Conservation (phyloP, 2,329 filamentous ascomycete species). For the Lachnellula cervina region DNA sequence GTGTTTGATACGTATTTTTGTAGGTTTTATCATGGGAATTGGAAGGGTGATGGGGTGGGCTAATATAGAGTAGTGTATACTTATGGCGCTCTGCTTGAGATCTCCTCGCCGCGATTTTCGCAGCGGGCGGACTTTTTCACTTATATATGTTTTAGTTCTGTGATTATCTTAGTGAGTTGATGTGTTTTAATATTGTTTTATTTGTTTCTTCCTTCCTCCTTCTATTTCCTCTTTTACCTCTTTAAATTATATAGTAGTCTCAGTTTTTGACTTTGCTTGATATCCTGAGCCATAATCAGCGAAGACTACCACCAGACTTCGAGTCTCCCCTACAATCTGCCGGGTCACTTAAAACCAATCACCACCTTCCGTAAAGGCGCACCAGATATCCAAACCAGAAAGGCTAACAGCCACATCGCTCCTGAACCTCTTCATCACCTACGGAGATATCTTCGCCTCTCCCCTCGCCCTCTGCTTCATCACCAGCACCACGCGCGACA, state of each 20-base stretch:
- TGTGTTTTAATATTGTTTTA: not conserved
- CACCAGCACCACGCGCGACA: conserved; percentile 81
- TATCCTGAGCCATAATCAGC: too few relatives aligned
- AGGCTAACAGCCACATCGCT: conserved; percentile 37
- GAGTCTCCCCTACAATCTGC: too few relatives aligned
- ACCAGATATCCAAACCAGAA: not conserved
- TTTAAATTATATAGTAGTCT: too few relatives aligned
- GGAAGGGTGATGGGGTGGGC: conserved; percentile 15
- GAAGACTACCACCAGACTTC: too few relatives aligned
- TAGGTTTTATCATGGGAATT: conserved; percentile 31
- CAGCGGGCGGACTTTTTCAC: conserved; percentile 58
- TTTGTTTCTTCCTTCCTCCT: not conserved
- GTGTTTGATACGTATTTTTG: conserved; percentile 62
- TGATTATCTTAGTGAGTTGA: conserved; percentile 56
- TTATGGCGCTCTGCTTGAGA: conserved; percentile 57
- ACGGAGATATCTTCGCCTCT: conserved; percentile 44
- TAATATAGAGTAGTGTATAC: conserved; percentile 49
- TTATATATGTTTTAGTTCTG: conserved; percentile 56
- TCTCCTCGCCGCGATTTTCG: conserved; percentile 51
- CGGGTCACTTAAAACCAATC: too few relatives aligned
- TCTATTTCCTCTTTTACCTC: not conserved
- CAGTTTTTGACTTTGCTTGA: too few relatives aligned
- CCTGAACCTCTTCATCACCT: conserved; percentile 43
- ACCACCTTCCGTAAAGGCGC: too few relatives aligned
- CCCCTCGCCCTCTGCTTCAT: conserved; percentile 70